Evolutionary conservation across 2,329 filamentous ascomycete genomes (phyloP), one percentile per base, ranked within the genome.

Genomic region (Cordyceps tenuipes): DNA sequence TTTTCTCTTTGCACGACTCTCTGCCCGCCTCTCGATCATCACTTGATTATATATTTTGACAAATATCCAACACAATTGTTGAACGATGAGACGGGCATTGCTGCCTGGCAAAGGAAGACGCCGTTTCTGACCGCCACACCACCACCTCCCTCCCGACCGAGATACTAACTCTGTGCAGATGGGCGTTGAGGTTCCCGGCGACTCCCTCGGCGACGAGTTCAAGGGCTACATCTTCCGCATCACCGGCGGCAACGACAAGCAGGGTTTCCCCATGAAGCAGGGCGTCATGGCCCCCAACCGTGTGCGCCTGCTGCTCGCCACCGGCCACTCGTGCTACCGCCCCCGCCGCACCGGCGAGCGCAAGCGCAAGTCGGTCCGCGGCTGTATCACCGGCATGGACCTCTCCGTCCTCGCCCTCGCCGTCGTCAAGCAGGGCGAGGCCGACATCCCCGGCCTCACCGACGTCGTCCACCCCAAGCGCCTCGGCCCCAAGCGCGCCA

Each of bases 181-280:
- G 90, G 90, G 90, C 75, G 85, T 88, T 73, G 90, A 97, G 83
- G 90, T 99, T 72, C 81, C 89, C 71, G 94, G 89, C 74, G 95
- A 99, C 83, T 89, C 87, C 76, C 85, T 99, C 74, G 94, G 94
- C 75, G 92, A 97, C 76, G 94, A 99, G 83, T 99, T 96, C 90
- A 97, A 97, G 86, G 94, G 94, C 80, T 99, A 99, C 85, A 88
- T 99, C 83, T 91, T 99, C 88, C 89, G 87, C 78, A 97, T 99
- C 84, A 99, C 94, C 73, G 95, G 94, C 76, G 94, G 95, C 77
- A 99, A 99, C 89, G 94, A 99, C 90, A 99, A 99, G 91, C 95
- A 99, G 86, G 94, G 94, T 84, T 99, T 99, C 87, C 94, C 94
- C 72, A 99, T 99, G 94, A 99, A 99, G 91, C 95, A 99, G 88